Percentiles rank a stretch among this genome's conserved stretches.
These are phyloP conservation scores for Aspergillus egyptiacus DNA, from an alignment of 495 filamentous ascomycete species.

Conservation along the genomic window DNA sequence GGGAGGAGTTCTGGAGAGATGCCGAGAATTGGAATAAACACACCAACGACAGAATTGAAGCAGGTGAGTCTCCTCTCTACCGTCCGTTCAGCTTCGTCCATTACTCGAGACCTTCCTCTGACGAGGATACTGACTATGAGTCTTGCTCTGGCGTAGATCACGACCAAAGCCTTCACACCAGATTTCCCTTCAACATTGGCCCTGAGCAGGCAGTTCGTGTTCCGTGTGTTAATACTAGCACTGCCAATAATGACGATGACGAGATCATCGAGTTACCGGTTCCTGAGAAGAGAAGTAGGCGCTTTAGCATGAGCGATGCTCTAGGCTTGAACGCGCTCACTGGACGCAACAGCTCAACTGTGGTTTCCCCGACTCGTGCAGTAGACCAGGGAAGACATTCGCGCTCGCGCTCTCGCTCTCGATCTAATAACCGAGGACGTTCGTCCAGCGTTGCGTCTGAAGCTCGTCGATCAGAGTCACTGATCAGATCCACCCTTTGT, in stretches of 20 bases:
- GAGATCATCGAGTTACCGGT: not conserved
- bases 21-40: constrained; percentile 16
- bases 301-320: constrained; percentile 26
- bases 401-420: constrained; percentile 10
- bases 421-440: not conserved
- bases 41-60: constrained; percentile 17
- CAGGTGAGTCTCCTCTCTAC: constrained; percentile 8
- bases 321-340: constrained; percentile 4
- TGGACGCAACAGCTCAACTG: constrained; percentile 1
- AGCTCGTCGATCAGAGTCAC: constrained; percentile 12
- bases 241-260: not conserved
- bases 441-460: constrained; percentile 6
- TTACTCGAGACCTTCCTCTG: not conserved
- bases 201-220: constrained; percentile 12
- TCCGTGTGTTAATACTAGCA: not conserved
- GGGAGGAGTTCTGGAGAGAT: constrained; percentile 30
- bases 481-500: constrained; percentile 13
- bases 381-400: constrained; percentile 2
- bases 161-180: constrained; percentile 19
- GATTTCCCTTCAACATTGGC: constrained; percentile 30
- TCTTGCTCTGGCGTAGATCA: constrained; percentile 1
- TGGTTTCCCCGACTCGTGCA: not conserved
- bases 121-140: not conserved
- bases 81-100: not conserved
- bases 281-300: constrained; percentile 13